phyloP scores from a whole-genome alignment of 768 basidiomycete species.

The Trametes maxima region DNA sequence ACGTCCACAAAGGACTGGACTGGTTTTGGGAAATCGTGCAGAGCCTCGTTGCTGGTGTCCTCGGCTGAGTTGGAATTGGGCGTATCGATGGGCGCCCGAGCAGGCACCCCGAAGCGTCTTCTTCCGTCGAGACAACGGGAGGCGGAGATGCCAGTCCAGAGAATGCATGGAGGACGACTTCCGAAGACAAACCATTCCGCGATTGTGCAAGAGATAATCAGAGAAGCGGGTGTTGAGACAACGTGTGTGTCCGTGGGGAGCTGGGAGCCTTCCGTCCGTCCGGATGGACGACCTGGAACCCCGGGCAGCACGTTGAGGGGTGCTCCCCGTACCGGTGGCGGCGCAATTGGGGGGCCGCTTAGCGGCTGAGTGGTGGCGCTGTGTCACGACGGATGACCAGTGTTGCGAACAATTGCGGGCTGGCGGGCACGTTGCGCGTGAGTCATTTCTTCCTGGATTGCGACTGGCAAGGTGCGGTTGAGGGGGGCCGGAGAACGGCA shows the following conservation, averaged over 20 bases:
- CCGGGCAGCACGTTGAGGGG: too few relatives aligned
- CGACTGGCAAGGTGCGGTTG: too few relatives aligned
- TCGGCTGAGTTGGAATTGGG: slow-evolving; percentile 6
- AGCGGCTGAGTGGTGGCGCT: too few relatives aligned
- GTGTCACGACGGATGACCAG: too few relatives aligned
- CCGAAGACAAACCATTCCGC: neutral
- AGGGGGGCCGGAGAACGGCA: too few relatives aligned
- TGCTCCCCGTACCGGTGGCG: too few relatives aligned
- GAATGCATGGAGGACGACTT: too few relatives aligned
- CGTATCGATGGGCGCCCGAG: slow-evolving; percentile 10
- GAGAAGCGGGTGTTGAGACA: neutral
- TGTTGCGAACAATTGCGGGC: too few relatives aligned
- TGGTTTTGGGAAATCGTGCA: neutral
- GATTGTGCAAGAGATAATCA: slow-evolving; percentile 7
- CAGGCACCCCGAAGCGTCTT: neutral
- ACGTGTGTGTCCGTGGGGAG: too few relatives aligned
- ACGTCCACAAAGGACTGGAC: neutral
- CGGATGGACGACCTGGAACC: neutral
- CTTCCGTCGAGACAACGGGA: neutral
- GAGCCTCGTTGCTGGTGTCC: neutral
- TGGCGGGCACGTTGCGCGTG: too few relatives aligned
- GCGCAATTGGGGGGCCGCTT: too few relatives aligned
- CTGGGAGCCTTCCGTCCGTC: neutral
- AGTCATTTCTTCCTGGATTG: too few relatives aligned
- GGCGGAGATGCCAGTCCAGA: neutral